Base-by-base conservation (phyloP, 2,329 filamentous ascomycete species). In the Cytospora schulzeri region DNA sequence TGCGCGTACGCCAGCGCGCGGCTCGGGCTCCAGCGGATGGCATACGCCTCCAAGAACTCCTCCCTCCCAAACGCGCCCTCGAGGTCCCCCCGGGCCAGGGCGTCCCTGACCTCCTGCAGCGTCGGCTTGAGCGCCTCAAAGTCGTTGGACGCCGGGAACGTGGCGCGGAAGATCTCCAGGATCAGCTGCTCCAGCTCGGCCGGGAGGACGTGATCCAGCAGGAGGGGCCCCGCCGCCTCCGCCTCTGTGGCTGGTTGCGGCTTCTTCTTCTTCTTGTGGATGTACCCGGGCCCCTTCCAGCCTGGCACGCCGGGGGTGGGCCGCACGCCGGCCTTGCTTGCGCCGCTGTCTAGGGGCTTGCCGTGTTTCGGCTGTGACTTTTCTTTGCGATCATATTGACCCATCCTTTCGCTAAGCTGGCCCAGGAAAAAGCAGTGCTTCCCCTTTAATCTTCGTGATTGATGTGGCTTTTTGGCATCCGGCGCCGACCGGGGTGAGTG, bases 81-180 rank as follows among this genome's bases (percentile, higher is more conserved):
- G 76, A 98, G 98, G 74, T 98, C 91, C 35, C 95, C 87, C 65
- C 91, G 88, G 75, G 90, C 98, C 11, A 99, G 82, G 68, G 94
- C 91, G 9, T 88, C 83, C 76, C 98, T 99, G 67, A 98, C 86
- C 60, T 89, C 86, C 73, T 97, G 94, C 24, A 98, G 82, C 4
- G 88, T 76, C 1, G 81, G 72, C 31, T 82, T 76, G 57, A 88
- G 81, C n/a, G 71, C 69, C 12, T 78, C 75, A 3, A 81, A 81
- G 11, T 75, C 71, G 57, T 88, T 78, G 8, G 83, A 74, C 2
- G 76, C 75, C 15, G 77, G 72, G 70, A 95, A 91, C 0, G 90
- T 82, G 66, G 84, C 78, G 64, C 83, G 82, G 78, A 96, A 97
- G 67, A 92, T 79, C 70, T 92, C 83, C 55, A 97, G 80, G 29